These are phyloP conservation scores for Monosporascus cannonballus DNA, from an alignment of 2,329 filamentous ascomycete species.

Conservation along the genomic window DNA sequence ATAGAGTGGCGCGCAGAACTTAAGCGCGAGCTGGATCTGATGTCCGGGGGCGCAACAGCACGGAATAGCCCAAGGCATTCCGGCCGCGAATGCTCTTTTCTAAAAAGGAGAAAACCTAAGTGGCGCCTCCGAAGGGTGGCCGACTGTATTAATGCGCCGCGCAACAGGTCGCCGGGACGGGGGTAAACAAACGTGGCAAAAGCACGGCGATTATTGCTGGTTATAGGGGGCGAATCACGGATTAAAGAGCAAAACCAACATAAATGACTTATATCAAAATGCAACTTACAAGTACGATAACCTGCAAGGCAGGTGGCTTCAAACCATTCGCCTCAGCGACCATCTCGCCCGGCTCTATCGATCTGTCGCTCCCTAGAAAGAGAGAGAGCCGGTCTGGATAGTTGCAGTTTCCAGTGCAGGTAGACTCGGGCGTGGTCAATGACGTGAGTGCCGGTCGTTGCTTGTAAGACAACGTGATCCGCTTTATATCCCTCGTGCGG, in stretches of 20 bases:
- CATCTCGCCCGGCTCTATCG: conserved; percentile 11
- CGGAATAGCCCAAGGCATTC: too few species aligned
- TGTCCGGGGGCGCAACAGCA: too few species aligned
- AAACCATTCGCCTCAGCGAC: conserved; percentile 12
- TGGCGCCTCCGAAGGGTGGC: too few species aligned
- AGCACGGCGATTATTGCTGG: neutral
- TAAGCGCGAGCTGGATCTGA: too few species aligned
- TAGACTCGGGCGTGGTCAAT: too few species aligned
- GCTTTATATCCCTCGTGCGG: neutral
- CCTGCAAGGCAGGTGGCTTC: conserved; percentile 53
- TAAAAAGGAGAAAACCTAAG: too few species aligned
- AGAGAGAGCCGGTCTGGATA: too few species aligned
- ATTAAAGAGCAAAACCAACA: neutral
- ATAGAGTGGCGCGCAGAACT: too few species aligned
- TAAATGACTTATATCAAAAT: neutral
- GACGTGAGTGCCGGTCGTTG: too few species aligned
- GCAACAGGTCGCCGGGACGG: too few species aligned
- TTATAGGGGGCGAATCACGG: neutral
- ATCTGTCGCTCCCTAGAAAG: neutral
- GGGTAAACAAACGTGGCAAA: neutral
- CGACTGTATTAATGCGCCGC: neutral
- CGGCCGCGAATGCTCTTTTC: too few species aligned
- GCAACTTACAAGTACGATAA: conserved; percentile 65
- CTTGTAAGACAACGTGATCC: neutral
- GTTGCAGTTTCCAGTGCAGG: conserved; percentile 2